phyloP scores from a whole-genome alignment of 176 grass and related monocot genomes.

The Alloteropsis semialata region DNA sequence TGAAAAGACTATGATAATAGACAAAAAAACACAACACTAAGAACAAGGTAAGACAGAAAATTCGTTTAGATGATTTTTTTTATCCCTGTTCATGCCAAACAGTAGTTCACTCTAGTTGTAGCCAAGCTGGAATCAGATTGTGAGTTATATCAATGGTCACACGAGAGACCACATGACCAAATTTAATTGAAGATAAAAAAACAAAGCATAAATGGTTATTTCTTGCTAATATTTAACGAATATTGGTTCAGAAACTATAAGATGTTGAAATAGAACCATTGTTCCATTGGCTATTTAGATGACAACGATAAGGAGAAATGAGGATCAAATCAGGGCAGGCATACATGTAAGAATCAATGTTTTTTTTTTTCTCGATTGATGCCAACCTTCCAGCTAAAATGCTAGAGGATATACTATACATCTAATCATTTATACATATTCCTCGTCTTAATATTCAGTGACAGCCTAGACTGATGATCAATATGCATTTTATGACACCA shows the following conservation, averaged over 20 bases:
- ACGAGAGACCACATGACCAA: background rate
- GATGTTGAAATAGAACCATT: background rate
- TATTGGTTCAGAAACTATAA: background rate
- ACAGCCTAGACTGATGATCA: background rate
- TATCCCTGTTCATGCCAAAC: background rate
- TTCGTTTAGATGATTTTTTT: background rate
- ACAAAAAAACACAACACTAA: background rate
- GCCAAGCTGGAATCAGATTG: background rate
- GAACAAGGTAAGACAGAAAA: constrained; percentile 18
- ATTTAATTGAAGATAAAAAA: background rate
- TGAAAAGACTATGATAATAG: background rate
- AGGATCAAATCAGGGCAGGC: background rate
- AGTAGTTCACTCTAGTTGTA: background rate
- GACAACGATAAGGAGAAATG: background rate
- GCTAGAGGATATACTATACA: background rate
- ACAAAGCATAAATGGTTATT: background rate
- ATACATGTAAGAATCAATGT: background rate
- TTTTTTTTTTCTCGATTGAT: background rate
- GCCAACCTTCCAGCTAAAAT: background rate
- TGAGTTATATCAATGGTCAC: constrained; percentile 6
- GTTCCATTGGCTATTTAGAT: background rate
- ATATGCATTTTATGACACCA: background rate
- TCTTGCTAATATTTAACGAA: background rate
- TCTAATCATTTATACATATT: background rate
- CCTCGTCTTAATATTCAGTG: background rate